Evolutionary conservation across 148 eudicot species (phyloP).

Genomic region (Tetragonia tetragonoides): DNA sequence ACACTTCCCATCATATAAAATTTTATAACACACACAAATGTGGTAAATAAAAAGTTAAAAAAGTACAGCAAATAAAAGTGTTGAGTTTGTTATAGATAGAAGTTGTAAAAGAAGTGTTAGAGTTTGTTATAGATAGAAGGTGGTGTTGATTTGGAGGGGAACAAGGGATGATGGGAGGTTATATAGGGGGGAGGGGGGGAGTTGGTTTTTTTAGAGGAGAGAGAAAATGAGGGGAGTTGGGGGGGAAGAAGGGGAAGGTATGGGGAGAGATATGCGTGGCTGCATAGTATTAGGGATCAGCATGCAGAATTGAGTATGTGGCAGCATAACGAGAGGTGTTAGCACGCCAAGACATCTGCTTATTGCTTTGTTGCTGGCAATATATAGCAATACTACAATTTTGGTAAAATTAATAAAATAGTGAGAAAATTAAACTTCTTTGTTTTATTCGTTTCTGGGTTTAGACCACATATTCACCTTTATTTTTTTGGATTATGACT

Average conservation of each 20-base stretch:
- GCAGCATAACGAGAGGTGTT: conserved; percentile 36
- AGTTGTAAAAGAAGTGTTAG: neutral
- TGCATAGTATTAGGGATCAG: conserved; percentile 39
- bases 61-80: no score
- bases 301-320: conserved; percentile 65
- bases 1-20: conserved; percentile 38
- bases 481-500: no score
- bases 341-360: conserved; percentile 37
- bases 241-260: conserved; percentile 24
- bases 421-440: no score
- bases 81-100: neutral
- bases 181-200: conserved; percentile 32
- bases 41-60: no score
- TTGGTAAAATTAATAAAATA: no score
- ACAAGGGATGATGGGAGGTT: conserved; percentile 7
- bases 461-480: no score
- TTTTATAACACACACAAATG: no score
- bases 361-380: conserved; percentile 12
- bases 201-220: conserved; percentile 5
- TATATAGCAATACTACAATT: no score
- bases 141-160: conserved; percentile 9
- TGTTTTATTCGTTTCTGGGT: no score
- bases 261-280: conserved; percentile 63
- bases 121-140: no score
- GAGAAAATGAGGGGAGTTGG: neutral